These are phyloP conservation scores for Leptomonas pyrrhocoris DNA, from an alignment of 208 protist genomes.

Conservation along the genomic window DNA sequence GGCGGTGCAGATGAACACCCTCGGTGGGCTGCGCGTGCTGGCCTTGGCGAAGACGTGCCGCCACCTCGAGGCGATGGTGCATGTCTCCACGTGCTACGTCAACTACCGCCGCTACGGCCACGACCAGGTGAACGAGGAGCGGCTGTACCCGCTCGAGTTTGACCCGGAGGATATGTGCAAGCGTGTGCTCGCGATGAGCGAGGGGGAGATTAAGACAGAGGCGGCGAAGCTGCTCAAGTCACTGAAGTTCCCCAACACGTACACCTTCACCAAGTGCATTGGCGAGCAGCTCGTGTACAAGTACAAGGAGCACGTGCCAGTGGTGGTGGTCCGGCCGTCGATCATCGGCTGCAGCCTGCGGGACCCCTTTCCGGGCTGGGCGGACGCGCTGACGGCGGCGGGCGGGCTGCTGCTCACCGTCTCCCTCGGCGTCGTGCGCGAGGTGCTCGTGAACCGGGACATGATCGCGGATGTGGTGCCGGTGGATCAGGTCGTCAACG, in stretches of 20 bases:
- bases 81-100: constrained; percentile 91
- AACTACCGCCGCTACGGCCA: constrained; percentile 69
- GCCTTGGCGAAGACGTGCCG: constrained; percentile 71
- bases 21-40: constrained; percentile 79
- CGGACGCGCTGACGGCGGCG: constrained; percentile 81
- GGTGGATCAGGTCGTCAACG: constrained; percentile 85
- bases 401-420: constrained; percentile 76
- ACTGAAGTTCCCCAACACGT: constrained; percentile 88
- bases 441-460: constrained; percentile 49
- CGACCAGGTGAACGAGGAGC: constrained; percentile 58
- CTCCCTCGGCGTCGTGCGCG: constrained; percentile 58
- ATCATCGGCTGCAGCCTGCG: constrained; percentile 81
- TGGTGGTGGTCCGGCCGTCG: constrained; percentile 85
- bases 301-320: constrained; percentile 61
- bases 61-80: constrained; percentile 77
- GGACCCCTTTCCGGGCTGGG: constrained; percentile 85
- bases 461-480: constrained; percentile 79
- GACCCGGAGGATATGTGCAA: constrained; percentile 82
- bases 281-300: constrained; percentile 73
- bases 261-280: constrained; percentile 90
- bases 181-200: constrained; percentile 67
- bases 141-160: constrained; percentile 78
- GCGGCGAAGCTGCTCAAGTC: constrained; percentile 50
- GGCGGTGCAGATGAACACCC: constrained; percentile 84
- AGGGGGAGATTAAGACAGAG: constrained; percentile 49